These are phyloP conservation scores for Schwanniomyces etchellsii DNA, from an alignment of 1,139 yeast species.

Conservation along the genomic window DNA sequence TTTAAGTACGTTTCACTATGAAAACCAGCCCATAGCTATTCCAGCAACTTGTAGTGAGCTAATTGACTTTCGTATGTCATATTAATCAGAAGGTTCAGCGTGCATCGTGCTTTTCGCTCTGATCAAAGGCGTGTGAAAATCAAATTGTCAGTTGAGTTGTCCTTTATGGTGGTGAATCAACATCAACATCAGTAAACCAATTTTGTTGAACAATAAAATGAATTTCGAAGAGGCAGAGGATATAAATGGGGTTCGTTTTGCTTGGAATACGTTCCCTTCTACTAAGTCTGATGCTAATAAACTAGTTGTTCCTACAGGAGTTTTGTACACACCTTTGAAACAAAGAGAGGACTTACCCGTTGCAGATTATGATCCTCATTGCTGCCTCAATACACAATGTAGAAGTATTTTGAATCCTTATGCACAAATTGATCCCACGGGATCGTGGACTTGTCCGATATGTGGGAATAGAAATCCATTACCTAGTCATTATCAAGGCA, in stretches of 20 bases:
- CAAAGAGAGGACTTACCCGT: constrained; percentile 72
- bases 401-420: constrained; percentile 85
- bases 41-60: too few relatives aligned
- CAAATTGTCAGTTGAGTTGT: too few relatives aligned
- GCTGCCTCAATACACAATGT: constrained; percentile 77
- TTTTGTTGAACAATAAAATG: constrained; percentile 18
- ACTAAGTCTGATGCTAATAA: constrained; percentile 88
- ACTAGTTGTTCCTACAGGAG: constrained; percentile 91
- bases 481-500: constrained; percentile 85
- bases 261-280: constrained; percentile 63
- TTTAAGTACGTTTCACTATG: too few relatives aligned
- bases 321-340: constrained; percentile 88
- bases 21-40: too few relatives aligned
- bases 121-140: too few relatives aligned
- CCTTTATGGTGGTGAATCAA: neutral
- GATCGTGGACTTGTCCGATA: constrained; percentile 86
- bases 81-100: too few relatives aligned
- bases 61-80: too few relatives aligned
- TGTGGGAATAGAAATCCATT: constrained; percentile 81
- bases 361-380: constrained; percentile 85
- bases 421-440: constrained; percentile 76
- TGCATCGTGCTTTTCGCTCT: too few relatives aligned
- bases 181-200: neutral
- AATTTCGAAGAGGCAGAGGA: constrained; percentile 49
- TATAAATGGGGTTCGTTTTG: constrained; percentile 44